Base-by-base conservation (phyloP, 768 basidiomycete species). In the Lepiota brunneoincarnata region DNA sequence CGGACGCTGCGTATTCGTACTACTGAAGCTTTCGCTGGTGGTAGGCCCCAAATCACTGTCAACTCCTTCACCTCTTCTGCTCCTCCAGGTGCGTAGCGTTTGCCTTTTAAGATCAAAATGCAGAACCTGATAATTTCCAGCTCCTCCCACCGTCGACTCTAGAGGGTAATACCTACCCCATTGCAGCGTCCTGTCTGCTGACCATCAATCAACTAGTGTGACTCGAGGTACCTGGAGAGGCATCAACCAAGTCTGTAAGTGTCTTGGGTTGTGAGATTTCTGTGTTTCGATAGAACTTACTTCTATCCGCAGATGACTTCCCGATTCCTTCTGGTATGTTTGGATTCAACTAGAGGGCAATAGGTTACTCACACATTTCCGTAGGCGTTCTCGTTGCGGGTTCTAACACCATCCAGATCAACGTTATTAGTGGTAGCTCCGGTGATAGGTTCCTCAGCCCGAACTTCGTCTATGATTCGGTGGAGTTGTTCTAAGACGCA, bases 181-280 rank as follows among this genome's bases (percentile, higher is more conserved):
- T 20, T 7, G 36, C 12, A 49, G 34, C 20, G 18, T 11, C 24
- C 11, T 31, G 7, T 15, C 11, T 4, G 14, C 20, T 39, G 4
- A 45, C 28, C 47, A 24, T 50, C n/a, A 9, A 9, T 40, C 28
- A 46, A 24, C 14, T 42, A 74, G 75, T 45, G 72, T 80, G 35
- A 78, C 77, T 45, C 74, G 76, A 50, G 77, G 77, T n/a, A 79
- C 76, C 23, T 80, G 75, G 75, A 72, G 77, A 34, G 77, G 77
- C 12, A 39, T 73, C 24, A 77, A 77, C 49, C 68, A 74, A 69
- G 65, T 74, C 46, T 77, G 74, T 73, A 53, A 65, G 71, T 65
- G 59, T 0, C 14, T 20, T 26, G 21, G 43, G 4, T 28, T 20
- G 3, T 34, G 41, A 23, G 20, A 43, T 38, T 7, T 35, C 17